phyloP scores from a whole-genome alignment of 352 stramenopile species.

The Phytophthora tubulina region DNA sequence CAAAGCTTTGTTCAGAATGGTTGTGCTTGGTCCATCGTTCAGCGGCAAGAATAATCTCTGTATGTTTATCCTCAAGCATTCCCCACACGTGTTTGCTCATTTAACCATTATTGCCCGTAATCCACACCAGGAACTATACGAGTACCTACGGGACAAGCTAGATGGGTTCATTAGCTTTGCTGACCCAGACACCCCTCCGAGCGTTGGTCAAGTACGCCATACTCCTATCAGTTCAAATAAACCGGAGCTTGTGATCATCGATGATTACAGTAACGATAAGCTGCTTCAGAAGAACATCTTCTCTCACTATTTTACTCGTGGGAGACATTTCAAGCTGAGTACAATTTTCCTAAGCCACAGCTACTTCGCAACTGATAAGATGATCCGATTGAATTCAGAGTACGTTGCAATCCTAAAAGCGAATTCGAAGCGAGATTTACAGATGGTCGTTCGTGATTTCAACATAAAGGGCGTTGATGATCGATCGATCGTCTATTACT shows the following conservation, averaged over 20 bases:
- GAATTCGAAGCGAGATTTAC: slow-evolving; percentile 20
- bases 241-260: slow-evolving; percentile 31
- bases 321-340: slow-evolving; percentile 5
- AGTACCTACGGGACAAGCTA: slow-evolving; percentile 8
- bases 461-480: slow-evolving; percentile 24
- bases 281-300: slow-evolving; percentile 6
- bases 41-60: slow-evolving; percentile 12
- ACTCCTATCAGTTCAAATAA: slow-evolving; percentile 16
- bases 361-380: slow-evolving; percentile 17
- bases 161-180: slow-evolving; percentile 14
- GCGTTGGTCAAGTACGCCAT: slow-evolving; percentile 7
- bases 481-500: slow-evolving; percentile 18
- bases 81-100: slow-evolving; percentile 21
- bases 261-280: slow-evolving; percentile 29
- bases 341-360: slow-evolving; percentile 20
- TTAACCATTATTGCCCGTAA: slow-evolving; percentile 20
- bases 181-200: slow-evolving; percentile 11
- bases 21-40: slow-evolving; percentile 6
- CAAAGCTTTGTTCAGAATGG: slow-evolving; percentile 15
- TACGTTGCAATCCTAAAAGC: slow-evolving; percentile 25
- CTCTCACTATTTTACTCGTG: slow-evolving; percentile 8
- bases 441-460: slow-evolving; percentile 23
- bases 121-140: slow-evolving; percentile 13
- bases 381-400: slow-evolving; percentile 17
- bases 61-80: slow-evolving; percentile 20